Evolutionary conservation across 2,329 filamentous ascomycete species (phyloP), one percentile per base, ranked within the genome.

Genomic region (Metarhizium rileyi): DNA sequence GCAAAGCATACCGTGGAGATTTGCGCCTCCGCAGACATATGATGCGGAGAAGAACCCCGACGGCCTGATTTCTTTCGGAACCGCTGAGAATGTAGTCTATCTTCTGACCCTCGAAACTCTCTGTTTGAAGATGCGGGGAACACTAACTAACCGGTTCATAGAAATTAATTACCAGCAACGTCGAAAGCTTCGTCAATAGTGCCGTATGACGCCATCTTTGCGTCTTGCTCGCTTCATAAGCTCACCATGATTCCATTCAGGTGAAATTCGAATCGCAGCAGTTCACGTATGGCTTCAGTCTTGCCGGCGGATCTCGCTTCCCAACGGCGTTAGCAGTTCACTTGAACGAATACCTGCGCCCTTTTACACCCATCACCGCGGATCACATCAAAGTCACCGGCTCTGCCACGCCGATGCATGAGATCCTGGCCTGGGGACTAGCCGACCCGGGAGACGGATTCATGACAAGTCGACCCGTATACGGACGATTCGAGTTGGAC

Each of bases 401-500:
- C 26, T 63, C 65, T 2, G 64, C 65, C n/a, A 70, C 67, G 5
- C 59, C 66, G 23, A 63, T 70, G 49, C 67, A 72, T 25, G 67
- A 68, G 25, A 59, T 69, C 25, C 62, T 71, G 4, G 65, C 66
- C 1, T 72, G 67, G 64, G 62, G 60, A 4, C 52, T 72, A 10
- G 64, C 64, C 0, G 61, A 72, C 33, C 59, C 64, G 0, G 63
- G 66, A 3, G 68, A 72, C 2, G 68, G 61, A 1, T 61, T 73
- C n/a, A 53, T 73, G 10, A 58, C 66, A 2, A 67, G 66, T 28
- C 58, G 65, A 1, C 70, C 70, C 1, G 61, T 69, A 5, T 78
- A 77, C 47, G 73, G 74, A 4, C 69, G 70, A 2, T 77, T 78
- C 50, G 66, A 74, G 35, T 61, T 70, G 3, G 75, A 78, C 52